Evolutionary conservation across 2,329 filamentous ascomycete genomes (phyloP).

Genomic region (Didymosphaeria variabile): DNA sequence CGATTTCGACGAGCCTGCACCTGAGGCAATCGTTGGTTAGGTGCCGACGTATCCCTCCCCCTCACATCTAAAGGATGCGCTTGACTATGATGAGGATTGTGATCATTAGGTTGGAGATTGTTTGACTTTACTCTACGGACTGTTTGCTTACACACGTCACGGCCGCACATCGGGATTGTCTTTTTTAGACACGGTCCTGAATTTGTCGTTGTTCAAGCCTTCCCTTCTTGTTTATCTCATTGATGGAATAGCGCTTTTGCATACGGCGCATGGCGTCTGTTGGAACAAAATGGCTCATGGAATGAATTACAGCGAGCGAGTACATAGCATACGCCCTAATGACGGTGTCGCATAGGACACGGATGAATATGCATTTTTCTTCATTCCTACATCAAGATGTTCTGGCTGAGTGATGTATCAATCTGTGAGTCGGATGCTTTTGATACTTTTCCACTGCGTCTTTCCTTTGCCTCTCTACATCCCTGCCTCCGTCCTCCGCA

Average conservation of each 20-base stretch:
- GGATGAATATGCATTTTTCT: neutral
- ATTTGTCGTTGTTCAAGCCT: neutral
- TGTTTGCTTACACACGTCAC: neutral
- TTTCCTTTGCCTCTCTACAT: too few species aligned
- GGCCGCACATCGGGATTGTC: neutral
- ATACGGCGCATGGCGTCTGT: neutral
- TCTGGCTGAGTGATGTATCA: too few species aligned
- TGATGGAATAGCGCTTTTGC: neutral
- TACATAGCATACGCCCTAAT: neutral
- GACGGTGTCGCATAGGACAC: neutral
- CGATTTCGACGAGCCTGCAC: constrained; percentile 21
- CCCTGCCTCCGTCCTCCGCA: too few species aligned
- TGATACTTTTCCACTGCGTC: too few species aligned
- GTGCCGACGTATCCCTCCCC: neutral
- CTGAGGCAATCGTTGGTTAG: constrained; percentile 12
- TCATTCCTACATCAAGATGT: neutral
- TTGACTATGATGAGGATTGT: neutral
- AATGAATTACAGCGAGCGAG: neutral
- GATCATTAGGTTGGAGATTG: neutral
- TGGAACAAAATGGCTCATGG: neutral
- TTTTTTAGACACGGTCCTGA: neutral
- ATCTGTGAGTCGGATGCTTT: too few species aligned
- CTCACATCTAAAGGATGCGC: neutral
- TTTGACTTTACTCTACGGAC: neutral
- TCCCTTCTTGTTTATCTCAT: neutral